Conservation (phyloP, 2,329 filamentous ascomycete genomes). For the Xylaria sp. region DNA sequence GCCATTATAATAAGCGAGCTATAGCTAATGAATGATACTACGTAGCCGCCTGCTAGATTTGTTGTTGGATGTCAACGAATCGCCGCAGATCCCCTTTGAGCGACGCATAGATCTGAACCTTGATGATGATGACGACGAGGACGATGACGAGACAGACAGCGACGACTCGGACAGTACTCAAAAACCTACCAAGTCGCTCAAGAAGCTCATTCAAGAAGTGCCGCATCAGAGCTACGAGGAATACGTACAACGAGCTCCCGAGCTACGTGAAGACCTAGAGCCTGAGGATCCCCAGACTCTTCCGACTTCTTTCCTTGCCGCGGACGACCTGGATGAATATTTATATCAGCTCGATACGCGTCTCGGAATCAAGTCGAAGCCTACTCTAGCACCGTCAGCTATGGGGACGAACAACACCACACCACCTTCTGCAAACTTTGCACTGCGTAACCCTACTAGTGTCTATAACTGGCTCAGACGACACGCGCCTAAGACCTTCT, state of each 20-base stretch:
- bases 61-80: slow-evolving; percentile 88
- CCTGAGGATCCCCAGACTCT: slow-evolving; percentile 62
- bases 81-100: slow-evolving; percentile 77
- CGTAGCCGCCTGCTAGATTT: slow-evolving; percentile 86
- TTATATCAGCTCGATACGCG: slow-evolving; percentile 70
- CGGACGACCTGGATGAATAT: slow-evolving; percentile 79
- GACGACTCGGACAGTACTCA: slow-evolving; percentile 53
- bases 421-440: slow-evolving; percentile 55
- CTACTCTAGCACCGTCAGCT: slow-evolving; percentile 63
- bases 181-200: slow-evolving; percentile 59
- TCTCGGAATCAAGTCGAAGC: slow-evolving; percentile 57
- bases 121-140: slow-evolving; percentile 54
- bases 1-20: slow-evolving; percentile 29
- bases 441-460: slow-evolving; percentile 82
- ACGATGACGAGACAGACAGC: slow-evolving; percentile 53
- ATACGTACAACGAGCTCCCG: slow-evolving; percentile 71
- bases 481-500: slow-evolving; percentile 83
- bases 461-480: slow-evolving; percentile 96
- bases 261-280: slow-evolving; percentile 61
- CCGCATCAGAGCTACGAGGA: slow-evolving; percentile 63
- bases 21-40: slow-evolving; percentile 39
- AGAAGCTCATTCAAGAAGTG: slow-evolving; percentile 62
- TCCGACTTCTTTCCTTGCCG: slow-evolving; percentile 73
- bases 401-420: slow-evolving; percentile 48
- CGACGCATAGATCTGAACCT: slow-evolving; percentile 78